A percentile compares a stretch with the other conserved stretches of the same genome.
These are phyloP conservation scores for Chaetothyriales sp. DNA, from an alignment of 2,329 filamentous ascomycete genomes.

Conservation along the genomic window DNA sequence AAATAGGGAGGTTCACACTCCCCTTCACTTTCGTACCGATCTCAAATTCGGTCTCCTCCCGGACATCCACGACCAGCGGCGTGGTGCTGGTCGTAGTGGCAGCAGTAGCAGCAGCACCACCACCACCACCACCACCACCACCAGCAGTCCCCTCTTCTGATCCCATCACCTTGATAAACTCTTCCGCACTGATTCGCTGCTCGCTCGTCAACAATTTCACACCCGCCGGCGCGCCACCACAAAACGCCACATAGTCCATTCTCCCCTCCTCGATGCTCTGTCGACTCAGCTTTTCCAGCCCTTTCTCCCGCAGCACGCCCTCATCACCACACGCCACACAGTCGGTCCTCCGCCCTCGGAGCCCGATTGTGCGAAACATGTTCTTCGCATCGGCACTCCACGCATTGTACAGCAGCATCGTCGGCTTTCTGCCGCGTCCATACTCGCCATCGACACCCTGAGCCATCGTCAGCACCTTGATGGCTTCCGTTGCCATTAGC, in stretches of 20 bases:
- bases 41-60: conserved; percentile 72
- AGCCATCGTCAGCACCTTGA: conserved; percentile 71
- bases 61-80: conserved; percentile 64
- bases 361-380: conserved; percentile 59
- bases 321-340: conserved; percentile 65
- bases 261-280: conserved; percentile 50
- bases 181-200: conserved; percentile 53
- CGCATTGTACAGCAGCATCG: conserved; percentile 43
- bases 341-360: conserved; percentile 53
- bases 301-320: no score
- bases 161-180: conserved; percentile 38
- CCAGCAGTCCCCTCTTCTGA: conserved; percentile 13
- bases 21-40: conserved; percentile 58
- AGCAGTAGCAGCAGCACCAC: conserved; percentile 9
- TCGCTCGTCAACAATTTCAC: conserved; percentile 45
- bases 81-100: conserved; percentile 1
- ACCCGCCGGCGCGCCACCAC: conserved; percentile 45
- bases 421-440: conserved; percentile 23
- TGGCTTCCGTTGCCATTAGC: conserved; percentile 74
- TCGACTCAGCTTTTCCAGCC: conserved; percentile 50
- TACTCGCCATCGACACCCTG: conserved; percentile 9
- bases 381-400: conserved; percentile 28
- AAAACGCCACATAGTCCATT: conserved; percentile 77
- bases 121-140: conserved; percentile 10
- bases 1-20: conserved; percentile 49